Conservation (phyloP, 352 stramenopile species). For the Globisporangium rhizosaccharum region DNA sequence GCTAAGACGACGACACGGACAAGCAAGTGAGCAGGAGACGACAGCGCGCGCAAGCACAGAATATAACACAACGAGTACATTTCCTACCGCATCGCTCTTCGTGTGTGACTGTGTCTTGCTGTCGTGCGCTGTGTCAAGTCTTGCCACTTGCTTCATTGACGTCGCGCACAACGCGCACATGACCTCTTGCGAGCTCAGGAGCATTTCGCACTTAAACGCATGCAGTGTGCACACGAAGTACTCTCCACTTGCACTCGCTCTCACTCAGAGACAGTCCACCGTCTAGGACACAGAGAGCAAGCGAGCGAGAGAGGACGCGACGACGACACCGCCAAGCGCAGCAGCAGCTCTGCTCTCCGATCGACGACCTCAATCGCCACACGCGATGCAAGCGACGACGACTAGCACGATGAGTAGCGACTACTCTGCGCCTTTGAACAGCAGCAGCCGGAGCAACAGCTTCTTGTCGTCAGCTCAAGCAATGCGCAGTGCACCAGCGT, state of each 20-base stretch:
- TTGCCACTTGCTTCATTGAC: not conserved
- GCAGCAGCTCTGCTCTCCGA: not conserved
- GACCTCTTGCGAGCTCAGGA: not conserved
- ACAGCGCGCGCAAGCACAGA: too few species aligned
- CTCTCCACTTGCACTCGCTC: not conserved
- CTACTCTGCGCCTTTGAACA: not conserved
- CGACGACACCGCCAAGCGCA: not conserved
- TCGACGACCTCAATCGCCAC: not conserved
- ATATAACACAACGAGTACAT: too few species aligned
- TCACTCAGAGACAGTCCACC: not conserved
- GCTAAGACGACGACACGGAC: too few species aligned
- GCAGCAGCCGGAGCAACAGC: conserved; percentile 11
- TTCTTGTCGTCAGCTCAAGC: conserved; percentile 12
- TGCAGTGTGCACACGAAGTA: not conserved
- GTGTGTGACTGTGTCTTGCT: not conserved
- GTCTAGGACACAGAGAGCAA: not conserved
- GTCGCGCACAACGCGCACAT: not conserved
- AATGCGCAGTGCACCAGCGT: conserved; percentile 10
- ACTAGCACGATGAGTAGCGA: not conserved
- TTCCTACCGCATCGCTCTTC: too few species aligned
- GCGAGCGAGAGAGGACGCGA: not conserved
- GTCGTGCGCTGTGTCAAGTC: not conserved
- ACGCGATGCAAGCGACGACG: conserved; percentile 3
- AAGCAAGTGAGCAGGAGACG: too few species aligned
- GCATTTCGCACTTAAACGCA: not conserved